Evolutionary conservation across 2,329 filamentous ascomycete genomes (phyloP), one percentile per base, ranked within the genome.

Genomic region (Pseudogymnoascus sp.): DNA sequence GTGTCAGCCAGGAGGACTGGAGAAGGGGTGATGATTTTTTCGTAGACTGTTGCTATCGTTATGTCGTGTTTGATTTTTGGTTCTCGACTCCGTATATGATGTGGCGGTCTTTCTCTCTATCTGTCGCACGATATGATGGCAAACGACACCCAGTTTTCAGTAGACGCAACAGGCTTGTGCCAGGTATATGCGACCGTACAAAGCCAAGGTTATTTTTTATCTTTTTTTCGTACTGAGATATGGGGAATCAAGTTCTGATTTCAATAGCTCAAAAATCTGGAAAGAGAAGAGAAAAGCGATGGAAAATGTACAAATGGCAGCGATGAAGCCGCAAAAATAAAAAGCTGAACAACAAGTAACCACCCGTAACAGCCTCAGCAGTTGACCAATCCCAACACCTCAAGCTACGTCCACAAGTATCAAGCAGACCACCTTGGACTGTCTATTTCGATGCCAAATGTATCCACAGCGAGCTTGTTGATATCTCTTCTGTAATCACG

Each of bases 181-280:
- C 63, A 67, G 66, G 65, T 24, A 68, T 21, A 68, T 68, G 69
- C 68, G 67, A 71, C 65, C 69, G 68, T 68, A 68, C 67, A 68
- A 67, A 64, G 68, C 70, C 68, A 70, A 66, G 65, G 67, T 70
- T 71, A 67, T 71, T 54, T 71, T 63, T 71, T 71, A 65, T 71
- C 57, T 36, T 63, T 71, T 70, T 72, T 71, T 67, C 70, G 67
- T 66, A 70, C 67, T 54, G 69, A 71, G 71, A 69, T 70, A 71
- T 66, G 67, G 69, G 66, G 69, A 72, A 69, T 69, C 69, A 72
- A 71, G 70, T 54, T 71, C 69, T 71, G 71, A 71, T 72, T 72
- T 69, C 69, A 66, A 71, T 69, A 69, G 69, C 69, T 69, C 39
- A 68, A 64, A 69, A 69, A 64, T 67, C 65, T 67, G 64, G 37